Evolutionary conservation across 495 filamentous ascomycete species (phyloP).

Genomic region (Penicillium ochrochloron): DNA sequence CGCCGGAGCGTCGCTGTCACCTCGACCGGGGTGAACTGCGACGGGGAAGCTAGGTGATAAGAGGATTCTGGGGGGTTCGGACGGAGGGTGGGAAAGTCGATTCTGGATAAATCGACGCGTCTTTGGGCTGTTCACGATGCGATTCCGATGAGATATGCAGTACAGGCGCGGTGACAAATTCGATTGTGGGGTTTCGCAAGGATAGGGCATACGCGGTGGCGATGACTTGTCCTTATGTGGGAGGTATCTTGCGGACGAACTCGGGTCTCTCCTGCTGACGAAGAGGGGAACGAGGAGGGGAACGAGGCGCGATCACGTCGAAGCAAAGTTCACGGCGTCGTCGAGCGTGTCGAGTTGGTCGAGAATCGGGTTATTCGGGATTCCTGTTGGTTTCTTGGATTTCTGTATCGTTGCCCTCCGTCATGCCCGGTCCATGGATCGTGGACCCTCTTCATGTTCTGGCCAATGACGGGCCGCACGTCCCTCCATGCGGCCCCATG

Average conservation of each 20-base stretch:
- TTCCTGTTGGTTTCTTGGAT: not conserved
- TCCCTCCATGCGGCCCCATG: slow-evolving; percentile 50
- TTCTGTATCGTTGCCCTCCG: slow-evolving; percentile 16
- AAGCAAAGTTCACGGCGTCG: not conserved
- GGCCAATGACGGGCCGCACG: slow-evolving; percentile 42
- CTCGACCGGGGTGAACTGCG: slow-evolving; percentile 74
- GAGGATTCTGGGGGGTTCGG: slow-evolving; percentile 38
- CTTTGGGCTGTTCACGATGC: slow-evolving; percentile 3
- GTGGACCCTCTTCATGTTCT: slow-evolving; percentile 10
- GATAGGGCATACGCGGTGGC: slow-evolving; percentile 29
- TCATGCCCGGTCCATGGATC: slow-evolving; percentile 21
- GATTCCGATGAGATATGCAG: slow-evolving; percentile 2
- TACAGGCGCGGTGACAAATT: slow-evolving; percentile 21
- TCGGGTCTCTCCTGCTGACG: not conserved
- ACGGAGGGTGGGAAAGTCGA: slow-evolving; percentile 16
- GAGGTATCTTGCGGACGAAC: slow-evolving; percentile 5
- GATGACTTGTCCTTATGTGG: slow-evolving; percentile 13
- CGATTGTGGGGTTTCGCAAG: slow-evolving; percentile 24
- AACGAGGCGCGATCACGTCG: not conserved
- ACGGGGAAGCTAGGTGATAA: slow-evolving; percentile 66
- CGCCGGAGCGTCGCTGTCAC: slow-evolving; percentile 81
- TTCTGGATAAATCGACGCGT: slow-evolving; percentile 24
- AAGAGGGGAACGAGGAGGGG: not conserved
- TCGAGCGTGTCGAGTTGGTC: slow-evolving; percentile 12
- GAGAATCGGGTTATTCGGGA: not conserved